phyloP scores from a whole-genome alignment of 306 rosid genomes.

The Cicer yamashitae region DNA sequence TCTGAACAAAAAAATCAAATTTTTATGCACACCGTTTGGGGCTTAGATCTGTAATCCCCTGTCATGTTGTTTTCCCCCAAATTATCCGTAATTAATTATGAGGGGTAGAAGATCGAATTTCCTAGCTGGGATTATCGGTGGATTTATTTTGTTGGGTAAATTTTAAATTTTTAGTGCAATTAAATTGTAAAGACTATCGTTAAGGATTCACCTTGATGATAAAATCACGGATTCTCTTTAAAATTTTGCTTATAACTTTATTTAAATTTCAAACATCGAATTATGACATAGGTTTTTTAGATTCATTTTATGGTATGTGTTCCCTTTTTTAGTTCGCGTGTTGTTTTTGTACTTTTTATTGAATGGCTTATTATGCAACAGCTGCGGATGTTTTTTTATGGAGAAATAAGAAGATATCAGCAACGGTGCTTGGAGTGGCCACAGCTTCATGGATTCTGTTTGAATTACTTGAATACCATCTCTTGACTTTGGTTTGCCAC shows the following conservation, averaged over 20 bases:
- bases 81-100: neutral
- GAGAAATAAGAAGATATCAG: conserved; percentile 92
- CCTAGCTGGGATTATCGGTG: neutral
- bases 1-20: neutral
- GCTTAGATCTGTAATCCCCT: conserved; percentile 40
- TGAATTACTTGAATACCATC: conserved; percentile 76
- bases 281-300: neutral
- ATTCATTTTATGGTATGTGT: neutral
- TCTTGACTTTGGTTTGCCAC: conserved; percentile 78
- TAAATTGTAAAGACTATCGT: neutral
- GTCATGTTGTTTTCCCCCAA: neutral
- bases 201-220: neutral
- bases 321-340: neutral
- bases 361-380: conserved; percentile 47
- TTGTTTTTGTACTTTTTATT: conserved; percentile 1
- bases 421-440: conserved; percentile 67
- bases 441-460: conserved; percentile 85
- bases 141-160: neutral
- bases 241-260: neutral
- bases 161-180: neutral
- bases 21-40: neutral
- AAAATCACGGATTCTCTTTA: neutral
- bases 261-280: neutral
- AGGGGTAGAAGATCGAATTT: conserved; percentile 10
- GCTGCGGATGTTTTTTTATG: conserved; percentile 94